phyloP scores from a whole-genome alignment of 805 yeast species.

The Starmera pachycereana region DNA sequence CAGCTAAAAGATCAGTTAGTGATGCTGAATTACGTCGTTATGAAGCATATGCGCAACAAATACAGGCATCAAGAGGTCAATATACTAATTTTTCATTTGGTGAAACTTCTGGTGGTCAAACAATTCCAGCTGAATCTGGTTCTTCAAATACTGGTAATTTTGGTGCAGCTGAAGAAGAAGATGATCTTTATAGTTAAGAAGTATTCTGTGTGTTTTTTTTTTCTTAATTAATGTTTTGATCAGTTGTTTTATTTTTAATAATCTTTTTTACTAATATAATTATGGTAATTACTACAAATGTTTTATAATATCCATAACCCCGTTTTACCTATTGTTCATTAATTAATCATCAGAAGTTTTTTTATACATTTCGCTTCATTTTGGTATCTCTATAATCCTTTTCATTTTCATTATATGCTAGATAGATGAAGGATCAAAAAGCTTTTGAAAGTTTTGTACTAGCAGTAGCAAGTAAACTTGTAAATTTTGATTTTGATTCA shows the following conservation, averaged over 20 bases:
- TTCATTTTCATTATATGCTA: too few species aligned
- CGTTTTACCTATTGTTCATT: neutral
- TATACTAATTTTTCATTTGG: slow-evolving; percentile 82
- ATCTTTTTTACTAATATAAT: too few species aligned
- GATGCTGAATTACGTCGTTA: slow-evolving; percentile 97
- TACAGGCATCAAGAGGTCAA: slow-evolving; percentile 93
- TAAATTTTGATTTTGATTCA: neutral
- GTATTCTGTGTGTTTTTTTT: too few species aligned
- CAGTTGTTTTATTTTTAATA: too few species aligned
- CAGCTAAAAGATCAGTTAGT: slow-evolving; percentile 94
- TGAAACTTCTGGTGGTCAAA: slow-evolving; percentile 29
- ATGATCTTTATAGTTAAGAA: slow-evolving; percentile 52
- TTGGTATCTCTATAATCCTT: too few species aligned
- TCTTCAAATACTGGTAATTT: slow-evolving; percentile 21
- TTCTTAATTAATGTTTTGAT: too few species aligned
- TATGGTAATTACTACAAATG: too few species aligned
- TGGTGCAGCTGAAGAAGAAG: slow-evolving; percentile 46
- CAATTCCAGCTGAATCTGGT: slow-evolving; percentile 21
- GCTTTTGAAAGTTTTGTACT: slow-evolving; percentile 1
- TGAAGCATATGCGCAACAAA: slow-evolving; percentile 95
- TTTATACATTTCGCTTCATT: neutral
- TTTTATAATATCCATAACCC: neutral
- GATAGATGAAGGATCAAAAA: neutral
- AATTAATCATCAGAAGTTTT: neutral
- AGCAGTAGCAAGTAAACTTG: neutral